phyloP scores from a whole-genome alignment of 2,329 filamentous ascomycete species.

The Lachnellula arida region DNA sequence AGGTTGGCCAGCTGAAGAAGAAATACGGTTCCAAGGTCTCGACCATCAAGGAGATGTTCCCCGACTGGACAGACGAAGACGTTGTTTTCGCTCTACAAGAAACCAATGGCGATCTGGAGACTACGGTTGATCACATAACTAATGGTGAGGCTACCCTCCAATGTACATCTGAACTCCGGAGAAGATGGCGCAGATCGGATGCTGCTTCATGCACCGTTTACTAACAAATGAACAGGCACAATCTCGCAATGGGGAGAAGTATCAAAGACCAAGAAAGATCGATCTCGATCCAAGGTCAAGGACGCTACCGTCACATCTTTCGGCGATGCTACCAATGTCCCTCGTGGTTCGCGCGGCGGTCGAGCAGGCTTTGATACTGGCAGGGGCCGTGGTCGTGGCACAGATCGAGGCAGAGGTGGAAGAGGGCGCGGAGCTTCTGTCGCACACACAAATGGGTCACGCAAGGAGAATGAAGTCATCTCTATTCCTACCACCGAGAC shows the following conservation, averaged over 20 bases:
- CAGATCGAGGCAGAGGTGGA: constrained; percentile 55
- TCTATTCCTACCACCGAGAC: constrained; percentile 70
- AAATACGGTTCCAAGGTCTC: constrained; percentile 75
- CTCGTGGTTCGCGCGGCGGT: constrained; percentile 53
- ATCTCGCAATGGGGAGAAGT: constrained; percentile 84
- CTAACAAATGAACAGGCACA: constrained; percentile 48
- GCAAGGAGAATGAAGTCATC: constrained; percentile 51
- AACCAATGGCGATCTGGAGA: constrained; percentile 71
- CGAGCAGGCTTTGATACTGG: constrained; percentile 54
- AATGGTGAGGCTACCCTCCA: constrained; percentile 53
- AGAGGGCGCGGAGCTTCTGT: constrained; percentile 60
- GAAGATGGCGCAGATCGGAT: constrained; percentile 4
- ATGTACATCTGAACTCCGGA: neutral
- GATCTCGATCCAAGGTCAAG: constrained; percentile 66
- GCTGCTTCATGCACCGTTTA: neutral
- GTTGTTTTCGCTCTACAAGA: constrained; percentile 91
- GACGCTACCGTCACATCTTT: constrained; percentile 46
- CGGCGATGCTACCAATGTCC: constrained; percentile 42
- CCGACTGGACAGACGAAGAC: constrained; percentile 93
- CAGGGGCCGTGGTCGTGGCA: constrained; percentile 56
- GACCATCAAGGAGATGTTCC: constrained; percentile 87
- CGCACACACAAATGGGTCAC: constrained; percentile 57
- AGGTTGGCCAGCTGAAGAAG: constrained; percentile 88
- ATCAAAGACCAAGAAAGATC: constrained; percentile 73
- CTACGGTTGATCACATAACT: constrained; percentile 72